Evolutionary conservation across 2,329 filamentous ascomycete species (phyloP), one percentile per base, ranked within the genome.

Genomic region (Claviceps pusilla): DNA sequence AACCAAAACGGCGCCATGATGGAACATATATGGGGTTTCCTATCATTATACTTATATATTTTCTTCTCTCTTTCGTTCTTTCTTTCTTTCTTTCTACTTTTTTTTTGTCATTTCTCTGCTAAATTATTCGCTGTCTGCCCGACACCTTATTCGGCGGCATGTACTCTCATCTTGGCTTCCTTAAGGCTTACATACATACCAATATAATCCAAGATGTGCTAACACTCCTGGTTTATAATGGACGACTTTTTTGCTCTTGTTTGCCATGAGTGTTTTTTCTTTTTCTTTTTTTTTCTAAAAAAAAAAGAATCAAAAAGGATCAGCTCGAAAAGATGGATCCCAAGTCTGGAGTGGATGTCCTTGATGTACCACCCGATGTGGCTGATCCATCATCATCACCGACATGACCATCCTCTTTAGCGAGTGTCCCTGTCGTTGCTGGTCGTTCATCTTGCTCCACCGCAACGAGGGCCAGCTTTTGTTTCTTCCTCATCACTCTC

Each of bases 391-490:
- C 28, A 16, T 39, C 37, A 10, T 33, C 14, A 41, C 14, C 16
- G n/a, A n/a, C 39, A 11, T 41, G 16, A 6, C 33, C 39, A 12
- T 46, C 11, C 46, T 50, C 54, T 28, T 14, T 19, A 4, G 37
- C 43, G 2, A 16, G 19, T 19, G 12, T 42, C 35, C 16, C 35
- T 11, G 4, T 37, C 9, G 28, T 9, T 4, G 4, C 43, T 5
- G 39, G 14, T 46, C 41, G 24, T n/a, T 54, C 35, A 52, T 67
- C 60, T n/a, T 54, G 37, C 51, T 67, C 60, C 14, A 66, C 59
- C 0, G 65, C 62, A 12, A 71, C 68, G 11, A 73, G 60, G 0
- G 71, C 68, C 39, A 65, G 62, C 54, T 63, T 69, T 53, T 68
- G 70, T 54, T 65, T 70, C 59, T 61, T 69, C 42, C 65, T 66